Evolutionary conservation across 805 yeast species (phyloP).

Genomic region (Monosporozyma yasuniensis): DNA sequence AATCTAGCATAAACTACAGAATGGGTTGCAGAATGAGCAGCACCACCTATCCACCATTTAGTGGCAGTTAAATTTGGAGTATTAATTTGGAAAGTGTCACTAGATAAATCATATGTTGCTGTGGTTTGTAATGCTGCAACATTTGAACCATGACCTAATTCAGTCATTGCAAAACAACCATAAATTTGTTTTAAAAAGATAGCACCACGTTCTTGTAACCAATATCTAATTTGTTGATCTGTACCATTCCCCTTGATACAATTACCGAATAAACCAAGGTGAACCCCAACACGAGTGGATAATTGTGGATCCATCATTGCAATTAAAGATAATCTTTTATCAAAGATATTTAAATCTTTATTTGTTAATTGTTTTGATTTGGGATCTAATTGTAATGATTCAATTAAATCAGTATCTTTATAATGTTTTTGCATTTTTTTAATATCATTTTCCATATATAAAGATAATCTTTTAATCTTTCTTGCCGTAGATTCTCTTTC

Average conservation of each 20-base stretch:
- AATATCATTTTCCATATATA: slow-evolving; percentile 44
- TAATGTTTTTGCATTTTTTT: slow-evolving; percentile 19
- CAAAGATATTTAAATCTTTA: slow-evolving; percentile 34
- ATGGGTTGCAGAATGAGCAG: slow-evolving; percentile 90
- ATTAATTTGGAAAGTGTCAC: slow-evolving; percentile 63
- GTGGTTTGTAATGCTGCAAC: slow-evolving; percentile 92
- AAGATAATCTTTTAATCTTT: slow-evolving; percentile 53
- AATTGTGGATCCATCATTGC: slow-evolving; percentile 70
- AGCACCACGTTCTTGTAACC: slow-evolving; percentile 69
- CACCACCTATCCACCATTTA: slow-evolving; percentile 99
- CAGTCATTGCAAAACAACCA: slow-evolving; percentile 93
- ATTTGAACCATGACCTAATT: slow-evolving; percentile 86
- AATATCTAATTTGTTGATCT: slow-evolving; percentile 68
- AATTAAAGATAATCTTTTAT: slow-evolving; percentile 48
- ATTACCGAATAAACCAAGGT: slow-evolving; percentile 73
- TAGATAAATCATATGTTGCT: slow-evolving; percentile 61
- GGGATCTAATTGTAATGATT: slow-evolving; percentile 17
- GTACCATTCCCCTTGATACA: slow-evolving; percentile 87
- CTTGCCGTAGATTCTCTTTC: slow-evolving; percentile 52
- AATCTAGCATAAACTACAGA: slow-evolving; percentile 78
- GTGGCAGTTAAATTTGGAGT: slow-evolving; percentile 92
- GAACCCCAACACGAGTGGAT: slow-evolving; percentile 79
- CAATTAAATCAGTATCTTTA: slow-evolving; percentile 19
- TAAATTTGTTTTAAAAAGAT: slow-evolving; percentile 49
- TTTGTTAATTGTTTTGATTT: slow-evolving; percentile 14